Conservation (phyloP, 371 early-diverging fungal genomes). For the Mucor saturninus region DNA sequence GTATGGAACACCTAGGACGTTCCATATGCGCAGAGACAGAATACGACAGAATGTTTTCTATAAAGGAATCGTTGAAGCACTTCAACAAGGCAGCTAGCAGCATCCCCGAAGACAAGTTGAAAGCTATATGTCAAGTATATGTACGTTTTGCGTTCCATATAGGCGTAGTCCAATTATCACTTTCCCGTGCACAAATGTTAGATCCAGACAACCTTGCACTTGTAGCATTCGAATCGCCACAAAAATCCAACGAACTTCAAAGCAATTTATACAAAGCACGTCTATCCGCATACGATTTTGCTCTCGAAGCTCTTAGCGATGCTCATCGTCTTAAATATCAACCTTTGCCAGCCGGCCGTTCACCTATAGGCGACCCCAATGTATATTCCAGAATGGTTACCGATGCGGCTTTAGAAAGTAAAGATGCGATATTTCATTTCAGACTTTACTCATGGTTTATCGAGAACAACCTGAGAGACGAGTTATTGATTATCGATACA, state of each 20-base stretch:
- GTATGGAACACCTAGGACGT: constrained; percentile 61
- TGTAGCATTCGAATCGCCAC: constrained; percentile 43
- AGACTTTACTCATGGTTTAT: constrained; percentile 75
- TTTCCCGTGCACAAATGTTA: constrained; percentile 68
- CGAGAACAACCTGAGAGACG: constrained; percentile 33
- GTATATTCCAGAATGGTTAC: constrained; percentile 36
- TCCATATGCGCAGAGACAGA: constrained; percentile 52
- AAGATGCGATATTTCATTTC: constrained; percentile 74
- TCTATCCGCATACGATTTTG: constrained; percentile 1
- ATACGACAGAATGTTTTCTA: constrained; percentile 48
- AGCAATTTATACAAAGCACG: not conserved
- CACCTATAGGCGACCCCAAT: constrained; percentile 1
- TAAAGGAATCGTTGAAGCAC: constrained; percentile 64
- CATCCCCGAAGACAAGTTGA: constrained; percentile 58
- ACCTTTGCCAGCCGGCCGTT: not conserved
- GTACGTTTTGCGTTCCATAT: constrained; percentile 53
- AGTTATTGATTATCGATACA: constrained; percentile 43
- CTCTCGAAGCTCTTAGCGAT: constrained; percentile 26
- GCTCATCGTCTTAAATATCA: constrained; percentile 35
- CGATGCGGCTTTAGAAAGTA: constrained; percentile 38
- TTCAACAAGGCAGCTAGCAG: constrained; percentile 52
- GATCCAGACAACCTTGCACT: constrained; percentile 67
- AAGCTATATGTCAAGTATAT: constrained; percentile 62
- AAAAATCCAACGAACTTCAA: not conserved
- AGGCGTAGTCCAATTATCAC: constrained; percentile 71